A percentile compares a stretch with the other conserved stretches of the same genome.
phyloP scores from a whole-genome alignment of 768 basidiomycete species.

The Grammothele lineata region DNA sequence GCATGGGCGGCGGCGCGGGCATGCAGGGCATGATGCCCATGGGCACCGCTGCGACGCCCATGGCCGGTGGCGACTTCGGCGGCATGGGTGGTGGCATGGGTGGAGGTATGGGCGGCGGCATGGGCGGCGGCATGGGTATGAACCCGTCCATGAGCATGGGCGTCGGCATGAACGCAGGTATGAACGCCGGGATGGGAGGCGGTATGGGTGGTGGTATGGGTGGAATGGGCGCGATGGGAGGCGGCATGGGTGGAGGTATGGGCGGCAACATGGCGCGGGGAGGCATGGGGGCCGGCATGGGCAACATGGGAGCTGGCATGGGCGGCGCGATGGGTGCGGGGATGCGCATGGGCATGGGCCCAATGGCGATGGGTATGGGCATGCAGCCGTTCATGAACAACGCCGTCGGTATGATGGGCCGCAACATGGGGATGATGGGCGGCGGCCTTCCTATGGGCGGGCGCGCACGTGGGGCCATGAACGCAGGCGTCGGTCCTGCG shows the following conservation, averaged over 20 bases:
- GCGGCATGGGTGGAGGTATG: constrained; percentile 16
- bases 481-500: constrained; percentile 62
- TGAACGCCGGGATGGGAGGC: constrained; percentile 9
- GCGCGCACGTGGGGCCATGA: constrained; percentile 45
- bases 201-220: constrained; percentile 19
- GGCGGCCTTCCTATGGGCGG: constrained; percentile 21
- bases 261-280: constrained; percentile 12
- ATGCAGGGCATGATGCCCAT: constrained; percentile 20
- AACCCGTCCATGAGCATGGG: neutral
- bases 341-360: constrained; percentile 23
- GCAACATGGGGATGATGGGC: constrained; percentile 23
- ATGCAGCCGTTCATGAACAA: constrained; percentile 21
- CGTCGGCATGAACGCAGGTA: constrained; percentile 2
- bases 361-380: constrained; percentile 21
- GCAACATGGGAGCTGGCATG: constrained; percentile 18
- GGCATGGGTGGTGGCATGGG: constrained; percentile 10
- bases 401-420: constrained; percentile 16
- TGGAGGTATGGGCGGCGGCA: constrained; percentile 18
- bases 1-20: constrained; percentile 15
- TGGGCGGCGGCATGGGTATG: constrained; percentile 14
- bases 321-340: constrained; percentile 16
- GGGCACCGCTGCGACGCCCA: constrained; percentile 15
- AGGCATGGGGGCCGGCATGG: constrained; percentile 22
- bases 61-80: constrained; percentile 16
- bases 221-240: constrained; percentile 41